Evolutionary conservation across 345 rosid genomes (phyloP).

Genomic region (Aurinia saxatilis): DNA sequence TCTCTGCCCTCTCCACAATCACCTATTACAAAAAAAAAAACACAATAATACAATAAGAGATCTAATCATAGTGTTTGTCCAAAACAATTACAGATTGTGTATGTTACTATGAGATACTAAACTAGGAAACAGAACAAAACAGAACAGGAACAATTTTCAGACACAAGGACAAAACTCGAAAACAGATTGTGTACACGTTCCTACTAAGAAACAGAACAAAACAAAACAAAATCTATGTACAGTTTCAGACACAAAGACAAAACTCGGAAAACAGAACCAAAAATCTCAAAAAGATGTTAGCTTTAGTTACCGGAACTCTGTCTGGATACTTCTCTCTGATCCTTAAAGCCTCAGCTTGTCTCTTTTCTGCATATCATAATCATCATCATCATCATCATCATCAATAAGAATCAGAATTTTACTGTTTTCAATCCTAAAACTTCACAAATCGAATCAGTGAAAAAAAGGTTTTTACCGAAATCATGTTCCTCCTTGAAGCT

Average conservation of each 20-base stretch:
- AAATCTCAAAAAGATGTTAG: not conserved
- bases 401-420: not conserved
- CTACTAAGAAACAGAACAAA: not conserved
- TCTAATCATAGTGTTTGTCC: not conserved
- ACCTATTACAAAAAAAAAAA: slow-evolving; percentile 6
- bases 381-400: not conserved
- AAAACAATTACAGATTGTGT: too few species aligned
- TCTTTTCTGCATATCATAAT: slow-evolving; percentile 1
- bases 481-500: slow-evolving; percentile 12
- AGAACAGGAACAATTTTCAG: not conserved
- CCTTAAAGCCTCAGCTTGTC: slow-evolving; percentile 5
- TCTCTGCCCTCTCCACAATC: slow-evolving; percentile 21
- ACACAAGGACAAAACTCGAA: too few species aligned
- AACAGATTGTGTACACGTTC: too few species aligned
- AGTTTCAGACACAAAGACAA: not conserved
- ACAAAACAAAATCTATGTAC: too few species aligned
- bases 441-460: not conserved
- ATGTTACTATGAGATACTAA: not conserved
- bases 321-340: slow-evolving; percentile 16
- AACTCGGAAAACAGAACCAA: not conserved
- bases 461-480: not conserved
- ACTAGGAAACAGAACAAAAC: not conserved
- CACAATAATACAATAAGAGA: not conserved
- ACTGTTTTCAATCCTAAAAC: not conserved
- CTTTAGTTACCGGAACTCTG: not conserved